These are phyloP conservation scores for Tilletia horrida DNA, from an alignment of 1,284 basidiomycete species.

Conservation along the genomic window DNA sequence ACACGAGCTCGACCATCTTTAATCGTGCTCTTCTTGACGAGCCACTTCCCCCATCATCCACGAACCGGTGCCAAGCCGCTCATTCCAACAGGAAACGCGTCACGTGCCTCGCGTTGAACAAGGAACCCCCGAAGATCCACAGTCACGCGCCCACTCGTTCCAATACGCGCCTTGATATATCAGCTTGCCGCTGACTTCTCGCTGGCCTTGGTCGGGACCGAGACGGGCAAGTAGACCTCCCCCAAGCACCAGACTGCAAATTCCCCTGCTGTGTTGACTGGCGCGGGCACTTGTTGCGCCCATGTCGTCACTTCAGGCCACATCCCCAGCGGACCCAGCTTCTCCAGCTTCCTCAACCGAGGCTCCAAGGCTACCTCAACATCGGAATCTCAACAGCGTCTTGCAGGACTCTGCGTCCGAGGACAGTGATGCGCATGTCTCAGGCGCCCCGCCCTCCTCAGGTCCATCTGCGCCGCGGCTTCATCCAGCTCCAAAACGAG, in stretches of 20 bases:
- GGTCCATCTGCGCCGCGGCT: background rate
- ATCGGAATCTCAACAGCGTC: background rate
- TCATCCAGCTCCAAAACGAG: background rate
- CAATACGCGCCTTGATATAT: too few relatives aligned
- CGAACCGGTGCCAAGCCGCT: too few relatives aligned
- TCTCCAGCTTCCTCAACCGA: slow-evolving; percentile 6
- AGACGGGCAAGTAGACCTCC: too few relatives aligned
- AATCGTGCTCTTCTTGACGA: too few relatives aligned
- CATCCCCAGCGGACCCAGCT: background rate
- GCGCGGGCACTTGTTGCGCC: background rate
- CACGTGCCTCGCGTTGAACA: too few relatives aligned
- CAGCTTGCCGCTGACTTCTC: background rate
- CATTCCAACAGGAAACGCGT: too few relatives aligned
- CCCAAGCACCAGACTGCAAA: too few relatives aligned
- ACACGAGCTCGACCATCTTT: too few relatives aligned
- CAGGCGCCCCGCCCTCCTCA: background rate
- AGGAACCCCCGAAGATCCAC: too few relatives aligned
- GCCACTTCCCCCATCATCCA: too few relatives aligned
- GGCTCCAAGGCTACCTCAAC: background rate
- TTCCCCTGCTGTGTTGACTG: too few relatives aligned
- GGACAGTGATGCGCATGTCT: slow-evolving; percentile 7
- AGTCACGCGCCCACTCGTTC: too few relatives aligned
- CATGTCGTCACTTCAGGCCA: slow-evolving; percentile 10
- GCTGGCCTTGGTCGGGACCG: background rate
- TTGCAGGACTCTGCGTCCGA: slow-evolving; percentile 9